Conservation (phyloP, 1,139 yeast genomes). For the Blastobotrys proliferans region DNA sequence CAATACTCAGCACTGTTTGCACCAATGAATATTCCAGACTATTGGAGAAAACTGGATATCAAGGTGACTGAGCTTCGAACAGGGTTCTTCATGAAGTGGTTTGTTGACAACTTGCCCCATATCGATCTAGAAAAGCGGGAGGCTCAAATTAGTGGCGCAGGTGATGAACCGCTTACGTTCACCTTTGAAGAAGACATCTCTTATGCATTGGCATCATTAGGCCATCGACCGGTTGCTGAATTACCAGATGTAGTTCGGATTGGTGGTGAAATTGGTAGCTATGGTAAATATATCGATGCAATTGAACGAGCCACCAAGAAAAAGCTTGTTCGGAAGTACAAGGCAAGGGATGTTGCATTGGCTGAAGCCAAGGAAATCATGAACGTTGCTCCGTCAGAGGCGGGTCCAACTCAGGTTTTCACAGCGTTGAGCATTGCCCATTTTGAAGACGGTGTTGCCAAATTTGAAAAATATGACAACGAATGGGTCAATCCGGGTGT, state of each 20-base stretch:
- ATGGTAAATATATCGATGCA: no score
- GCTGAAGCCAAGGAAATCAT: constrained; percentile 38
- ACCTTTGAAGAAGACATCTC: constrained; percentile 3
- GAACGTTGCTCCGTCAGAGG: neutral
- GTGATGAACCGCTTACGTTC: neutral
- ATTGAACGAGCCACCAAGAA: constrained; percentile 30
- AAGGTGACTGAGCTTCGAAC: constrained; percentile 51
- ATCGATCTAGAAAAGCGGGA: constrained; percentile 27
- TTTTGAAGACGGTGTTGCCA: neutral
- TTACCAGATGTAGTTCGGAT: neutral
- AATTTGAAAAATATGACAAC: constrained; percentile 1
- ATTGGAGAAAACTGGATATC: constrained; percentile 45
- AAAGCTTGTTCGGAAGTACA: constrained; percentile 45
- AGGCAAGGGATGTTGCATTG: constrained; percentile 41
- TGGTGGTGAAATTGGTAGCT: neutral
- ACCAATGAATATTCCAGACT: constrained; percentile 42
- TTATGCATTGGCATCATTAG: neutral
- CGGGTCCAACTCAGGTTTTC: neutral
- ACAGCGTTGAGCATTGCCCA: neutral
- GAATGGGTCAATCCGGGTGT: neutral
- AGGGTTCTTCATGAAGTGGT: constrained; percentile 44
- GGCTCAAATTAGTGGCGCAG: neutral
- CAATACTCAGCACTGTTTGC: constrained; percentile 29
- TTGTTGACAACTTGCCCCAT: constrained; percentile 42
- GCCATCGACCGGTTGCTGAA: neutral